These are phyloP conservation scores for Metschnikowia baotianmanensis DNA, from an alignment of 805 yeast genomes.

Conservation along the genomic window DNA sequence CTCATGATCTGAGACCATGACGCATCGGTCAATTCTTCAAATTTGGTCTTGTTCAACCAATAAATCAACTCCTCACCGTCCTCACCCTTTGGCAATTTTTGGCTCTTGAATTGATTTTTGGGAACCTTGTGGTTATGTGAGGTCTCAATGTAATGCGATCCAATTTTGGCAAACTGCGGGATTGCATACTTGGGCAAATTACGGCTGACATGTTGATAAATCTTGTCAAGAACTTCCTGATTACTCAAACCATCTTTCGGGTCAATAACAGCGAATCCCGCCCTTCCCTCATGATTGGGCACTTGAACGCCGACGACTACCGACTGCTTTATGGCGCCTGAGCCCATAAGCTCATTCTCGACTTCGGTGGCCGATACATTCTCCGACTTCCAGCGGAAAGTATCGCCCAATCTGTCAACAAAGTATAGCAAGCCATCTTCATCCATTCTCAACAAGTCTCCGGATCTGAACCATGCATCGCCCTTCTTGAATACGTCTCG, in stretches of 20 bases:
- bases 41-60: conserved; percentile 62
- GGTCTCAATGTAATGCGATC: conserved; percentile 50
- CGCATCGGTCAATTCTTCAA: conserved; percentile 52
- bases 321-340: conserved; percentile 52
- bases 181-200: conserved; percentile 80
- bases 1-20: conserved; percentile 50
- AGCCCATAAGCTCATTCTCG: conserved; percentile 65
- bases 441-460: conserved; percentile 76
- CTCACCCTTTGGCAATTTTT: conserved; percentile 65
- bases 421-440: conserved; percentile 70
- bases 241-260: conserved; percentile 36
- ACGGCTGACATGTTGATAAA: conserved; percentile 27
- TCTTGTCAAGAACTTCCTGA: conserved; percentile 25
- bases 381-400: conserved; percentile 95
- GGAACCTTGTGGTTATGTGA: conserved; percentile 83
- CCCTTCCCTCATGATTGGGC: conserved; percentile 90
- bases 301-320: conserved; percentile 87
- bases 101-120: conserved; percentile 65
- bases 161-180: conserved; percentile 78
- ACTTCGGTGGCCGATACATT: conserved; percentile 93
- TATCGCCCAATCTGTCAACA: conserved; percentile 91
- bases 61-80: conserved; percentile 59
- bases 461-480: conserved; percentile 89
- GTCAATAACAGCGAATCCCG: conserved; percentile 83
- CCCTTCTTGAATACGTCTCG: conserved; percentile 76